These are phyloP conservation scores for Neocatenulostroma microsporum DNA, from an alignment of 2,329 filamentous ascomycete genomes.

Conservation along the genomic window DNA sequence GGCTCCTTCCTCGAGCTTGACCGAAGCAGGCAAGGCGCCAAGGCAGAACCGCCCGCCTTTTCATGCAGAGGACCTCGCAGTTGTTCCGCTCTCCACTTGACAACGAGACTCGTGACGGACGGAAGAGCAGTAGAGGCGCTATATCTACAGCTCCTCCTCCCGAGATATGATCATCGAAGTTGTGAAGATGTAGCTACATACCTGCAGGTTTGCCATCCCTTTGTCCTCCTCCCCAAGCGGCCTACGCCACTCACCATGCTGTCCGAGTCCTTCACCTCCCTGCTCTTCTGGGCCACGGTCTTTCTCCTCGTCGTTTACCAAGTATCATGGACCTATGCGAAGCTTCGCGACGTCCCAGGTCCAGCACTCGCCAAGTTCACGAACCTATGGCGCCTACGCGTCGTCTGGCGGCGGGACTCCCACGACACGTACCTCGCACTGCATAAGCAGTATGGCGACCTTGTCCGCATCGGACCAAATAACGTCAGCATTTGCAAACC, in stretches of 20 bases:
- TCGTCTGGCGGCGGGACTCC: slow-evolving; percentile 59
- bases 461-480: slow-evolving; percentile 68
- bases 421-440: slow-evolving; percentile 43
- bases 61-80: no score
- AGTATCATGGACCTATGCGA: slow-evolving; percentile 11
- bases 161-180: no score
- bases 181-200: no score
- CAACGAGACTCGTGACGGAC: no score
- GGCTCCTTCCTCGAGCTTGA: no score
- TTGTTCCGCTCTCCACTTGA: no score
- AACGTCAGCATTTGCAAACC: slow-evolving; percentile 67
- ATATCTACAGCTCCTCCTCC: no score
- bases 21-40: no score
- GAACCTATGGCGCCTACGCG: slow-evolving; percentile 17
- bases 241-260: not conserved
- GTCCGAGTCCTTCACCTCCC: slow-evolving; percentile 7
- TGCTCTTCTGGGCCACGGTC: slow-evolving; percentile 8
- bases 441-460: slow-evolving; percentile 60
- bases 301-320: slow-evolving; percentile 10
- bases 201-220: no score
- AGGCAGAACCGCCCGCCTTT: no score
- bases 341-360: slow-evolving; percentile 38
- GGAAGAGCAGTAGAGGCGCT: no score
- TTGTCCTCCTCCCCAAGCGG: no score
- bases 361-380: slow-evolving; percentile 50